phyloP scores from a whole-genome alignment of 805 yeast species.

The Yarrowia sp. region DNA sequence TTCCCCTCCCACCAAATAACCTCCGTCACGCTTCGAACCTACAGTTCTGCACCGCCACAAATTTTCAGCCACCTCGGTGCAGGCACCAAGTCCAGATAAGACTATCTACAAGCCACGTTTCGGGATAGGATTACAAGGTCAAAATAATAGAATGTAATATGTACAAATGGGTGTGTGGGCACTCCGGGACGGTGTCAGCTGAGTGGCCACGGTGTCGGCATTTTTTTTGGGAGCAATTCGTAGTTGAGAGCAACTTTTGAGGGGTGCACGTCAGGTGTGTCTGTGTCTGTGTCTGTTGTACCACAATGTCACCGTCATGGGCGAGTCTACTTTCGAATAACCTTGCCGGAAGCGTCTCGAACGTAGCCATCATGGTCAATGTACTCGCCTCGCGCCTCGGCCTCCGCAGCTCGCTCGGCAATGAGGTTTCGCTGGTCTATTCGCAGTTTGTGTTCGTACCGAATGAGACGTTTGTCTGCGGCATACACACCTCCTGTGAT shows the following conservation, averaged over 20 bases:
- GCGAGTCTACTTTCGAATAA: background rate
- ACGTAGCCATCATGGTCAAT: constrained; percentile 17
- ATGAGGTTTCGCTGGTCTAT: background rate
- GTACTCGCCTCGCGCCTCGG: constrained; percentile 24
- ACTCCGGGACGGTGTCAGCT: too few species aligned
- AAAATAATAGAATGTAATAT: background rate
- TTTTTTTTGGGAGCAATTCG: background rate
- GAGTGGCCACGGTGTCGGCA: too few species aligned
- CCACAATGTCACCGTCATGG: too few species aligned
- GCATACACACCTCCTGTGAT: constrained; percentile 18
- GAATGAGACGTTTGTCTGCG: constrained; percentile 23
- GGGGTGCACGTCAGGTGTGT: too few species aligned
- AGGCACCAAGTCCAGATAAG: constrained; percentile 9
- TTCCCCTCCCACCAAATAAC: background rate
- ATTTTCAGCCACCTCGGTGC: constrained; percentile 15
- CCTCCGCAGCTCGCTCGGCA: constrained; percentile 16
- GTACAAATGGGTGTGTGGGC: background rate
- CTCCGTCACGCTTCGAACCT: background rate
- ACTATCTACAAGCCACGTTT: background rate
- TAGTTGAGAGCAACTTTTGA: background rate
- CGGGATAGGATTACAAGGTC: background rate
- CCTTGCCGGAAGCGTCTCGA: constrained; percentile 1
- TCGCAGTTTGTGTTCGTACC: constrained; percentile 24
- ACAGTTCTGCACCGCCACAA: constrained; percentile 18
- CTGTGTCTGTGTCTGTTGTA: too few species aligned